Conservation (phyloP, 805 yeast genomes). For the Cyberlindnera mrakii region DNA sequence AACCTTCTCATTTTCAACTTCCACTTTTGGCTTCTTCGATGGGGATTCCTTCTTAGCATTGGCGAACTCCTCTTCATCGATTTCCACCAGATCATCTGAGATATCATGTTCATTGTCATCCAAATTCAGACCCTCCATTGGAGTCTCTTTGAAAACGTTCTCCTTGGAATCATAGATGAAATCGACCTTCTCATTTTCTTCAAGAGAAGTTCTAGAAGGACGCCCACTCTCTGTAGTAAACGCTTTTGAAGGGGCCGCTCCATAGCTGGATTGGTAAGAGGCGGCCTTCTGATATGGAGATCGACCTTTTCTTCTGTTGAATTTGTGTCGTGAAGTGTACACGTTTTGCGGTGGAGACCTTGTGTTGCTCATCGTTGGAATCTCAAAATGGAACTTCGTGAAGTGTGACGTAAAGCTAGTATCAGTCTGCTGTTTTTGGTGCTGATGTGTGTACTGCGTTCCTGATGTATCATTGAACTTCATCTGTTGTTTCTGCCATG, state of each 20-base stretch:
- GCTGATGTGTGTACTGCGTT: not conserved
- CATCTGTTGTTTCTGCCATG: conserved; percentile 8
- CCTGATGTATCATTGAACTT: not conserved
- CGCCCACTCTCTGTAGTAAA: conserved; percentile 13
- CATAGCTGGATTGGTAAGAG: no score
- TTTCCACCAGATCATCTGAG: conserved; percentile 7
- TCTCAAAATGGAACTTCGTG: no score
- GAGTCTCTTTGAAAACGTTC: not conserved
- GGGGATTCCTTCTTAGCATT: not conserved
- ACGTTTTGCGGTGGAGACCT: no score
- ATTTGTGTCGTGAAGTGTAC: no score
- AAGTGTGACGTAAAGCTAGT: not conserved
- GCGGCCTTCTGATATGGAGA: no score
- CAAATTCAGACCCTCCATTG: not conserved
- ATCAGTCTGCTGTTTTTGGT: not conserved
- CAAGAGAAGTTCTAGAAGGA: conserved; percentile 5
- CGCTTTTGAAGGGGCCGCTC: no score
- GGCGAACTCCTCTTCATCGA: conserved; percentile 3
- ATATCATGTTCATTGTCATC: not conserved
- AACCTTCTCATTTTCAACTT: not conserved
- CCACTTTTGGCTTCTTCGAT: not conserved
- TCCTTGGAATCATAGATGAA: conserved; percentile 1
- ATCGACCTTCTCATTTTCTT: conserved; percentile 4
- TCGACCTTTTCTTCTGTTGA: no score
- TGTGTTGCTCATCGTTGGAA: no score